Evolutionary conservation across 106 monocot genomes (phyloP), one percentile per base, ranked within the genome.

Genomic region (Allium fistulosum): DNA sequence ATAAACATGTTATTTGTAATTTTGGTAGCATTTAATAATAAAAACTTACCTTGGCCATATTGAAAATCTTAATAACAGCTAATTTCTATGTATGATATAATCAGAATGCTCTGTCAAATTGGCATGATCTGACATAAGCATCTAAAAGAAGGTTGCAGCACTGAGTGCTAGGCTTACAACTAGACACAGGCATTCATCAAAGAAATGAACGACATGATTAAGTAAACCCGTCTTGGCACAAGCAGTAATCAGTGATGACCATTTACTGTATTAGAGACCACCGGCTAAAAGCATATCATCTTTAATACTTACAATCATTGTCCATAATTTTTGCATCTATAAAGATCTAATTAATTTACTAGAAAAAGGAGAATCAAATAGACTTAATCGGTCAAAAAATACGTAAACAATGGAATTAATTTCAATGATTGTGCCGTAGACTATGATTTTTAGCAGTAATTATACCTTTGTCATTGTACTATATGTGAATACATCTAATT

Each of bases 391-490:
- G 26, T 17, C 16, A 15, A 11, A 45, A 26, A 75, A 58, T 18
- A 57, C 48, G 17, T 17, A 65, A 49, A 7, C 5, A 17, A 65
- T 65, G n/a, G 17, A 65, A 17, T 65, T 49, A 46, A 11, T 51
- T 18, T 27, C 51, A 56, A 16, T 8, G 63, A 50, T 49, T 64
- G 28, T 28, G 28, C 28, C 3, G 28, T 3, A 28, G 3, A 28
- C 28, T n/a, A n/a, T 28, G 28, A 28, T 2, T 28, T 28, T 28
- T 14, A 58, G 49, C 59, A 47, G 51, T 62, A 37, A 63, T 50
- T 63, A 51, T 47, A 95, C 94, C 83, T 95, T 95, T 64, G 90
- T 95, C 91, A 95, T 85, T 49, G 90, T 85, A 78, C 78, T 88
- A 63, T 91, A 95, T 64, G 91, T 95, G 59, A 85, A 81, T 46